Evolutionary conservation across 2,329 filamentous ascomycete genomes (phyloP).

Genomic region (Trichophyton schoenleinii): DNA sequence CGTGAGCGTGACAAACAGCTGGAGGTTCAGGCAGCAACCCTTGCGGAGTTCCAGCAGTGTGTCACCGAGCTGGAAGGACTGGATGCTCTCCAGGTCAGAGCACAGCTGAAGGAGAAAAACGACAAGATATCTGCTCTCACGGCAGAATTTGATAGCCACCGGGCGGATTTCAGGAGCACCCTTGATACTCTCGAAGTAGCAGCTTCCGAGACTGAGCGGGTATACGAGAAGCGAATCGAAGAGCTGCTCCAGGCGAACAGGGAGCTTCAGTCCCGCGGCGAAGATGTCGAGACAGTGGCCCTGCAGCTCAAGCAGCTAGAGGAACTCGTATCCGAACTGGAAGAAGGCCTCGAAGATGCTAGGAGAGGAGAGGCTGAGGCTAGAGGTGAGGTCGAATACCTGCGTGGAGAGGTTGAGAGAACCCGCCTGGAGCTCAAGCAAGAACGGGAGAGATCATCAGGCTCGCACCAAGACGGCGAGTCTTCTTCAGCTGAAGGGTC

Average conservation of each 20-base stretch:
- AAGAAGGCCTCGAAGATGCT: constrained; percentile 92
- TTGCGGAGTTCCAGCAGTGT: constrained; percentile 82
- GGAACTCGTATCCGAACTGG: constrained; percentile 88
- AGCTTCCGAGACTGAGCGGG: constrained; percentile 81
- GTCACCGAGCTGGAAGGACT: constrained; percentile 72
- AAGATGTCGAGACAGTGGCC: constrained; percentile 86
- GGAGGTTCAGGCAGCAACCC: constrained; percentile 69
- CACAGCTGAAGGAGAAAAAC: constrained; percentile 85
- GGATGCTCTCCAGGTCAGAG: constrained; percentile 63
- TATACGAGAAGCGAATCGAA: constrained; percentile 59
- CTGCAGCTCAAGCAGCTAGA: constrained; percentile 88
- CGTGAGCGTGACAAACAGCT: constrained; percentile 77
- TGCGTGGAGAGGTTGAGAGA: constrained; percentile 86
- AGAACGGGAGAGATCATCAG: constrained; percentile 70
- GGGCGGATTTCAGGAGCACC: constrained; percentile 90
- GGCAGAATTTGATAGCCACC: constrained; percentile 84
- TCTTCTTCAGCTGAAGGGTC: constrained; percentile 10
- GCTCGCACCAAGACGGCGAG: constrained; percentile 41
- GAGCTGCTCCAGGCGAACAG: constrained; percentile 65
- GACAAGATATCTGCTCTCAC: constrained; percentile 91
- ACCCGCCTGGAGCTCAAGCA: constrained; percentile 76
- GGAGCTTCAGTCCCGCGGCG: constrained; percentile 66
- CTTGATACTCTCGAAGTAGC: constrained; percentile 94
- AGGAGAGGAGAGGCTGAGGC: constrained; percentile 89
- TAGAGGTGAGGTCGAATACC: constrained; percentile 86